phyloP scores from a whole-genome alignment of 345 rosid species.

The Triadica sebifera region DNA sequence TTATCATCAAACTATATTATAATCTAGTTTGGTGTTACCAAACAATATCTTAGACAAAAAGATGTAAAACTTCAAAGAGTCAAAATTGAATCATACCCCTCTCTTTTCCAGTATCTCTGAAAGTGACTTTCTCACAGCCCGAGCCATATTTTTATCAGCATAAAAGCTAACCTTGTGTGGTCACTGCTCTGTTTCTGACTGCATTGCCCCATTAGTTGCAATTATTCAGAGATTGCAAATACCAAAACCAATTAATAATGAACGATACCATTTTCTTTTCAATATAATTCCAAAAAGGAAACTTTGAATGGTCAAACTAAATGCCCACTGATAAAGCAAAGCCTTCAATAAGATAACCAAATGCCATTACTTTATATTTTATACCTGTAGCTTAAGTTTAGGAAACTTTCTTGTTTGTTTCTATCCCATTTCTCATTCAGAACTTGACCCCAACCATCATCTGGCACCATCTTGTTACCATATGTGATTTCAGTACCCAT shows the following conservation, averaged over 20 bases:
- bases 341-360: slow-evolving; percentile 2
- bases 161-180: slow-evolving; percentile 91
- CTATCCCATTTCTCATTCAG: slow-evolving; percentile 85
- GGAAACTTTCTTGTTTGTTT: slow-evolving; percentile 62
- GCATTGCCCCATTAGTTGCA: slow-evolving; percentile 27
- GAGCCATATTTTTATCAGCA: slow-evolving; percentile 79
- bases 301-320: neutral
- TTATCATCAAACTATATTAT: no score
- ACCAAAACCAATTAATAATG: slow-evolving; percentile 7
- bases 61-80: neutral
- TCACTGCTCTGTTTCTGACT: slow-evolving; percentile 91
- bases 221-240: slow-evolving; percentile 11
- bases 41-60: neutral
- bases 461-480: slow-evolving; percentile 81
- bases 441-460: slow-evolving; percentile 84
- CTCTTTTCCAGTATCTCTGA: slow-evolving; percentile 54
- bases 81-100: slow-evolving; percentile 48
- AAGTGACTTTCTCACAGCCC: slow-evolving; percentile 52
- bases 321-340: neutral
- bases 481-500: slow-evolving; percentile 98
- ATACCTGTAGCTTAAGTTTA: slow-evolving; percentile 91
- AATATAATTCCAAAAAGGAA: neutral
- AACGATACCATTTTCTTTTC: neutral
- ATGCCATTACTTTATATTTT: neutral
- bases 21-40: no score